phyloP scores from a whole-genome alignment of 371 early-diverging fungal genomes.

The Rhizopus arrhizus region DNA sequence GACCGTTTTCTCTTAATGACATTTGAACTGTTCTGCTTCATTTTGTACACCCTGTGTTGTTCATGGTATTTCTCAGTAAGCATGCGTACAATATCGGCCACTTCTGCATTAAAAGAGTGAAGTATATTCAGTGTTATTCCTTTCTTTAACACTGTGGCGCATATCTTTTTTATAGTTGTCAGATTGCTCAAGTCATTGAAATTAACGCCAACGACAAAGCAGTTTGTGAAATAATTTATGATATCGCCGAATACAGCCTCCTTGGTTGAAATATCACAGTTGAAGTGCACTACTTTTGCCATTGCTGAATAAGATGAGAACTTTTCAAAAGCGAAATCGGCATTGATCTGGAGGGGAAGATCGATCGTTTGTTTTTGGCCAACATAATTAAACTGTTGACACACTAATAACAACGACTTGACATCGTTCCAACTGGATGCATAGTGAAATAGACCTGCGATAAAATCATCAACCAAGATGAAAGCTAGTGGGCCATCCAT shows the following conservation, averaged over 20 bases:
- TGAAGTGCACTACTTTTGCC: not conserved
- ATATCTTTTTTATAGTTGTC: not conserved
- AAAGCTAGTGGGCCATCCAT: too few relatives aligned
- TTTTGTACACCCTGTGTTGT: not conserved
- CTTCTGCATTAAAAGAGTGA: not conserved
- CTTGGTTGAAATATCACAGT: not conserved
- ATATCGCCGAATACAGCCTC: constrained; percentile 1
- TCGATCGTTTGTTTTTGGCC: too few relatives aligned
- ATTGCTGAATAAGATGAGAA: constrained; percentile 4
- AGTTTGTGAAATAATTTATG: not conserved
- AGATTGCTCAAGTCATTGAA: constrained; percentile 2
- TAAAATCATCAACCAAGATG: too few relatives aligned
- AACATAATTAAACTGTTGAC: too few relatives aligned
- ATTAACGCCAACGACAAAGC: constrained; percentile 4
- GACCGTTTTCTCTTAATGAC: constrained; percentile 6
- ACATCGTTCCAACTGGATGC: too few relatives aligned
- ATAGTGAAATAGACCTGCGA: too few relatives aligned
- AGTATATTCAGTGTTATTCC: not conserved
- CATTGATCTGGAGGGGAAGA: too few relatives aligned
- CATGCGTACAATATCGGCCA: not conserved
- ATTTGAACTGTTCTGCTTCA: constrained; percentile 1
- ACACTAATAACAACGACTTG: too few relatives aligned
- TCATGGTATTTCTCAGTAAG: constrained; percentile 4
- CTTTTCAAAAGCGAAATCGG: too few relatives aligned
- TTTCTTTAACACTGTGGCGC: not conserved